Evolutionary conservation across 805 yeast species (phyloP), one percentile per base, ranked within the genome.

Genomic region (Candida sphagnicola): DNA sequence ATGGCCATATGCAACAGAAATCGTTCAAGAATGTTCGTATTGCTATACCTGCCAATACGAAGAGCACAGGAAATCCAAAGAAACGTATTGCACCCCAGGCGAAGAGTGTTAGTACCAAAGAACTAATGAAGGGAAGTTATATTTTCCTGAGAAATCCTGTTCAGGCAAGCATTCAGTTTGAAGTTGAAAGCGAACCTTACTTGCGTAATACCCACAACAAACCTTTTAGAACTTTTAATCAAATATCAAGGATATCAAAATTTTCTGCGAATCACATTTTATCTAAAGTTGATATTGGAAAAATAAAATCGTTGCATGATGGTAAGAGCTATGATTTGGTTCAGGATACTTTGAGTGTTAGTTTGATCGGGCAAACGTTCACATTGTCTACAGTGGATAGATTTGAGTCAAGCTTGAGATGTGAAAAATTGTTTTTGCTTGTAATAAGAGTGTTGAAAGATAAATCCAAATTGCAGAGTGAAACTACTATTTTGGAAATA

Each of bases 171-270:
- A 56, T 61, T 2, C 58, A 44, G 0, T 47, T 60, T 35, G 74
- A 67, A 43, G 65, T 57, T 0, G 72, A 66, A 34, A 63, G 66
- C 35, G 43, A 48, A 3, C 42, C 38, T 4, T 33, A 33, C 18
- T 31, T 14, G 17, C 8, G 8, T 8, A 40, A 16, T 54, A 45
- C 29, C 45, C 51, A 2, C 40, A 39, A 15, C 29, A 34, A 18
- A 21, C 8, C 23, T 4, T 17, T 26, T 17, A 8, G n/a, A 16
- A 15, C 31, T 8, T 15, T 28, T 14, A 17, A 26, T 30, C 33
- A 15, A 30, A 30, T 17, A 8, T 12, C 15, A 18, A 11, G 16
- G 25, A 8, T 11, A 14, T 15, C 35, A 4, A 23, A 18, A 6
- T 49, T 47, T 31, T 41, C 48, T 8, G 28, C 39, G 4, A 45